Base-by-base conservation (phyloP, 78 protist genomes). In the Dictyostelium purpureum region DNA sequence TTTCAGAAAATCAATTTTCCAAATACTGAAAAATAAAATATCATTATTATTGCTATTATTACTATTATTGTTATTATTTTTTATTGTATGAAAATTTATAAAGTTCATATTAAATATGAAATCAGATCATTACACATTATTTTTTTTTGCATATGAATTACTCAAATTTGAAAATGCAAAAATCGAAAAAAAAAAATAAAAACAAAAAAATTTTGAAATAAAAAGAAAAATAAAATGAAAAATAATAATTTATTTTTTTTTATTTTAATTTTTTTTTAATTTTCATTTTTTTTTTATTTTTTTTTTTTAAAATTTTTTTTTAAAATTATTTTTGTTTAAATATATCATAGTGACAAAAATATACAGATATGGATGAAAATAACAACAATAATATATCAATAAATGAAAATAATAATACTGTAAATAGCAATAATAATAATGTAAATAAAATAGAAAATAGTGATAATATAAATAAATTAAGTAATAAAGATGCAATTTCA, bases 401-500 rank as follows among this genome's bases (percentile, higher is more conserved):
- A 28, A 61, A 26, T 56, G 26, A 56, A 24, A 7, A 26, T n/a
- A 54, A 52, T 19, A 52, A 52, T 52, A 52, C 0, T 19, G 26
- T 21, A 47, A 2, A 47, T 47, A 47, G 12, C 52, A 47, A 47
- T n/a, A n/a, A n/a, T n/a, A n/a, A n/a, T n/a, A n/a, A n/a, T 47
- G 12, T 16, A 47, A 16, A 47, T 47, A 16, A 47, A 14, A 16
- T 10, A 2, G 12, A 47, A 14, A 47, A 47, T 47, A 47, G 4
- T 47, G 12, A 47, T 43, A 43, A 43, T 43, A 43, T 9, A 4
- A 43, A 43, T 43, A 43, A 43, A 12, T 21, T 37, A 26, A 71
- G 51, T 26, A 71, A 71, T 33, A 71, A 21, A 71, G 78, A 71
- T 71, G 21, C 78, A 28, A 71, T 71, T n/a, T 75, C 81, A 75